These are phyloP conservation scores for Mycena maculata DNA, from an alignment of 768 basidiomycete genomes.

Conservation along the genomic window DNA sequence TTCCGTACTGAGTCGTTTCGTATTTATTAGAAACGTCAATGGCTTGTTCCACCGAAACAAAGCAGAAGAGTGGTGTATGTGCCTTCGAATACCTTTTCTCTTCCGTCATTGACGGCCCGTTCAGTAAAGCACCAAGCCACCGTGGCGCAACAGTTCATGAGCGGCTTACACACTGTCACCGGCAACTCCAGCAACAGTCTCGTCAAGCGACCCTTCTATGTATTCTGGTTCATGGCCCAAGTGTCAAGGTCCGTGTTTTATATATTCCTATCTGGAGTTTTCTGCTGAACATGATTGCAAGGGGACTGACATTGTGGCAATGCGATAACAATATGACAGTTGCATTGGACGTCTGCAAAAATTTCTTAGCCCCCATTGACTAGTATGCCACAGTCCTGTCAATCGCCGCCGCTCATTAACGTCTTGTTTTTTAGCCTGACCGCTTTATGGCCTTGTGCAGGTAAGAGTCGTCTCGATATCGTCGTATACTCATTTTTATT, in stretches of 20 bases:
- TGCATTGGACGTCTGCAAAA: conserved; percentile 71
- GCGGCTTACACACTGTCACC: conserved; percentile 69
- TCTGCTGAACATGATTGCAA: conserved; percentile 38
- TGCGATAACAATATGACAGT: conserved; percentile 67
- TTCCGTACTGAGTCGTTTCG: neutral
- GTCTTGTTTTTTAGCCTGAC: conserved; percentile 53
- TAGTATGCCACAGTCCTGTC: conserved; percentile 49
- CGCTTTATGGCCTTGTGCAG: conserved; percentile 72
- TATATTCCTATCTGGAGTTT: conserved; percentile 9
- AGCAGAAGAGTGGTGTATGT: conserved; percentile 76
- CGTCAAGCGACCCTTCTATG: conserved; percentile 70
- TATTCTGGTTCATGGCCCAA: conserved; percentile 83
- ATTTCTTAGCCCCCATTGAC: conserved; percentile 70
- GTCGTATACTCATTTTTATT: conserved; percentile 7
- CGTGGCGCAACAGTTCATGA: conserved; percentile 70
- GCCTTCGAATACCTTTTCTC: conserved; percentile 4
- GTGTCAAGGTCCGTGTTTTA: conserved; percentile 59
- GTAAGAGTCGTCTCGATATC: conserved; percentile 48
- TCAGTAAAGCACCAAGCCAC: conserved; percentile 71
- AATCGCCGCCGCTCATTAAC: conserved; percentile 10
- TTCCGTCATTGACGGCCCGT: conserved; percentile 22
- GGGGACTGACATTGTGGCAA: conserved; percentile 70
- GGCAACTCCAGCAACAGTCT: conserved; percentile 63
- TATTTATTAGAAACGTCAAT: conserved; percentile 55
- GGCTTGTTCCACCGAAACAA: conserved; percentile 64